A percentile compares a stretch with the other conserved stretches of the same genome.
Conservation (phyloP, 805 yeast species). For the Candida glaebosa region DNA sequence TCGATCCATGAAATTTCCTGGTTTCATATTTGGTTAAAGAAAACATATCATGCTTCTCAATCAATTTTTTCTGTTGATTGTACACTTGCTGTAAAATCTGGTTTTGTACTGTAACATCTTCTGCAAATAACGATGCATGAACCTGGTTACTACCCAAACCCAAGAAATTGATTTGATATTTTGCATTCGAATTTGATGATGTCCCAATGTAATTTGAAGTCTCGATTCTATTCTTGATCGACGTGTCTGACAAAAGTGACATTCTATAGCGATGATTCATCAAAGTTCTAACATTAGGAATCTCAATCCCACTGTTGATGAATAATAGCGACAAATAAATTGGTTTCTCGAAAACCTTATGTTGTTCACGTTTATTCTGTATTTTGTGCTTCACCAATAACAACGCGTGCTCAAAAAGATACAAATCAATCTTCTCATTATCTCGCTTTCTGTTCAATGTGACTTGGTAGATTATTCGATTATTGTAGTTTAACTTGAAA, state of each 20-base stretch:
- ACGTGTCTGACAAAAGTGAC: conserved; percentile 34
- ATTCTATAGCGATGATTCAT: conserved; percentile 33
- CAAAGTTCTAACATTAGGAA: conserved; percentile 54
- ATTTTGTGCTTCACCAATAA: conserved; percentile 81
- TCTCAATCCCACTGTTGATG: conserved; percentile 74
- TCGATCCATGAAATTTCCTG: conserved; percentile 66
- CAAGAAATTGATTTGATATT: conserved; percentile 48
- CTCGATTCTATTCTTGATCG: conserved; percentile 24
- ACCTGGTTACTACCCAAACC: conserved; percentile 55
- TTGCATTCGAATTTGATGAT: conserved; percentile 23
- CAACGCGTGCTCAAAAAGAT: conserved; percentile 83
- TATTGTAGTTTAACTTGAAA: conserved; percentile 77
- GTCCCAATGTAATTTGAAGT: conserved; percentile 25
- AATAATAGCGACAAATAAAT: conserved; percentile 75
- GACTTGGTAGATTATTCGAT: conserved; percentile 78
- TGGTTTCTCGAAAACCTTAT: conserved; percentile 86
- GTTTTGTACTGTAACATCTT: conserved; percentile 61
- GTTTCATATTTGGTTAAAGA: conserved; percentile 73
- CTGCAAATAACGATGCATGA: conserved; percentile 51
- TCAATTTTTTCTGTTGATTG: conserved; percentile 71
- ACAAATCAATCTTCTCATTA: conserved; percentile 79
- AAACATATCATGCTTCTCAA: conserved; percentile 73
- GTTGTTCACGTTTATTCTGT: conserved; percentile 86
- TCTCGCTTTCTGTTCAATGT: conserved; percentile 65
- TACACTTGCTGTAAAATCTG: conserved; percentile 77